A percentile compares a stretch with the other conserved stretches of the same genome.
Evolutionary conservation across 495 filamentous ascomycete genomes (phyloP).

Genomic region (Halenospora varia): DNA sequence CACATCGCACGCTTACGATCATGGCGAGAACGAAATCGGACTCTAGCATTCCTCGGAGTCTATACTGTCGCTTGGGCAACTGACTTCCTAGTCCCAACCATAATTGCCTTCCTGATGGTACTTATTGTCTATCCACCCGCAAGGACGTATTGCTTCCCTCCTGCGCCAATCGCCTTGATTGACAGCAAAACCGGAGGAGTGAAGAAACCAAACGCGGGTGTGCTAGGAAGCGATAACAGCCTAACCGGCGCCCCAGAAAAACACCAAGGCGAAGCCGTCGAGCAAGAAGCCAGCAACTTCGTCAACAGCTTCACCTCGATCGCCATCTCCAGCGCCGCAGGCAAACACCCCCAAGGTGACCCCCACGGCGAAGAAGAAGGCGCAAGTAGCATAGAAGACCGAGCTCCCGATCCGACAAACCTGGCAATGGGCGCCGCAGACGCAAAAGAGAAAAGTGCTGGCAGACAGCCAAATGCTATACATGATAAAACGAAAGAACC

Average conservation of each 20-base stretch:
- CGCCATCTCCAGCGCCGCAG: conserved; percentile 69
- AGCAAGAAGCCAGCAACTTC: conserved; percentile 80
- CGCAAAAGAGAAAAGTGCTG: conserved; percentile 50
- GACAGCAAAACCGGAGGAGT: conserved; percentile 57
- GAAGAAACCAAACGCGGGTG: conserved; percentile 64
- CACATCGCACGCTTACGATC: conserved; percentile 75
- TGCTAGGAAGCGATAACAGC: conserved; percentile 72
- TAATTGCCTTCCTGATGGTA: conserved; percentile 52
- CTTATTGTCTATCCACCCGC: conserved; percentile 65
- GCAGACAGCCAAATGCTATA: conserved; percentile 38
- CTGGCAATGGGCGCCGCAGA: conserved; percentile 50
- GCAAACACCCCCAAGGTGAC: conserved; percentile 53
- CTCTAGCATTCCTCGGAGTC: conserved; percentile 61
- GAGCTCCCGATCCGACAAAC: conserved; percentile 57
- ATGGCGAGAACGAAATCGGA: conserved; percentile 71
- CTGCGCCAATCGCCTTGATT: conserved; percentile 63
- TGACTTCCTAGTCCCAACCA: conserved; percentile 64
- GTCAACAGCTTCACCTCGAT: conserved; percentile 72
- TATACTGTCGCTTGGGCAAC: conserved; percentile 75
- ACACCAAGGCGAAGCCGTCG: conserved; percentile 81
- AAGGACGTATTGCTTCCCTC: conserved; percentile 68
- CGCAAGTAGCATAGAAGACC: conserved; percentile 22
- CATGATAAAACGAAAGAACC: conserved; percentile 85
- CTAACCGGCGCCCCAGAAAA: conserved; percentile 79
- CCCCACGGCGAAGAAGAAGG: conserved; percentile 28